Evolutionary conservation across 306 rosid species (phyloP).

Genomic region (Argentina anserina): DNA sequence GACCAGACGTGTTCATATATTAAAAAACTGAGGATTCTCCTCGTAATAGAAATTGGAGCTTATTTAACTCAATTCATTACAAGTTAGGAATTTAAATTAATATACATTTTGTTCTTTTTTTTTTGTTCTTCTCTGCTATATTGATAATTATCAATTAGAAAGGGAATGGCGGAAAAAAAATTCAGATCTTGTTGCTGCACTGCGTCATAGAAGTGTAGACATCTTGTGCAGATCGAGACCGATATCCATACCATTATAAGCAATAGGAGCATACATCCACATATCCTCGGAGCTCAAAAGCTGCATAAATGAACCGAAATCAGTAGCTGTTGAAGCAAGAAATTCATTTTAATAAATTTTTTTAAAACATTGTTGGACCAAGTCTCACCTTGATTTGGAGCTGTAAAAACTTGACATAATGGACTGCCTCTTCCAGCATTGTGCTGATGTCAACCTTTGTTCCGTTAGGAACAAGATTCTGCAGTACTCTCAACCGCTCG

Average conservation of each 20-base stretch:
- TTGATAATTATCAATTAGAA: constrained; percentile 13
- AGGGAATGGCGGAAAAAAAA: constrained; percentile 14
- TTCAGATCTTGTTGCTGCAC: constrained; percentile 16
- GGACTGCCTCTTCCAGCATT: constrained; percentile 95
- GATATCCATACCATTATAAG: constrained; percentile 85
- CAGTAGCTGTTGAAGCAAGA: not conserved
- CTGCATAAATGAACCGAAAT: constrained; percentile 31
- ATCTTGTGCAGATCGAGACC: constrained; percentile 46
- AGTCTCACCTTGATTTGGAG: constrained; percentile 79
- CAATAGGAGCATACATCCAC: constrained; percentile 97
- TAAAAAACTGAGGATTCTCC: constrained; percentile 29
- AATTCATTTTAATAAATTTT: not conserved
- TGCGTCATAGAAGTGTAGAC: constrained; percentile 41
- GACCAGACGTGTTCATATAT: constrained; percentile 8
- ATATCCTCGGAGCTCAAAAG: constrained; percentile 84
- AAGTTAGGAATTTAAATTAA: constrained; percentile 27
- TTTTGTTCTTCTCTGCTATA: constrained; percentile 7
- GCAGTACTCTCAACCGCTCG: constrained; percentile 68
- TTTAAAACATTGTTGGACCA: not conserved
- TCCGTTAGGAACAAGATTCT: constrained; percentile 86
- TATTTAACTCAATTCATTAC: constrained; percentile 33
- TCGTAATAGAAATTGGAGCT: constrained; percentile 32
- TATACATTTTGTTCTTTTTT: constrained; percentile 3
- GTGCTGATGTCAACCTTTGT: constrained; percentile 98
- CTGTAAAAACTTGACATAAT: constrained; percentile 86